Percentiles rank a stretch among this genome's conserved stretches.
Conservation (phyloP, 768 basidiomycete species). For the Mycena pura region DNA sequence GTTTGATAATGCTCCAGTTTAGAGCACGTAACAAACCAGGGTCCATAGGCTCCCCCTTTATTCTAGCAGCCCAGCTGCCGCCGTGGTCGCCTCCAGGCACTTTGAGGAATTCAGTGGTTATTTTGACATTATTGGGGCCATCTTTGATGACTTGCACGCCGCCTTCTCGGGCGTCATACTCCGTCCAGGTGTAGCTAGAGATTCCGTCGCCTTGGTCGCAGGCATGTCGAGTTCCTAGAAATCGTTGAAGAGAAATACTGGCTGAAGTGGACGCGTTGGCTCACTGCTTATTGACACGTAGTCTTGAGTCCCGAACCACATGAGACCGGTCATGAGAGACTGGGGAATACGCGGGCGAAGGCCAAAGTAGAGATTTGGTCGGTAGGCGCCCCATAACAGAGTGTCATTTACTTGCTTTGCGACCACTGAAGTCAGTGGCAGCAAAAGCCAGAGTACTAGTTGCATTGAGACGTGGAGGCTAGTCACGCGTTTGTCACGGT, state of each 20-base stretch:
- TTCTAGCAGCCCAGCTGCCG: slow-evolving; percentile 88
- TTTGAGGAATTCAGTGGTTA: slow-evolving; percentile 88
- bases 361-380: slow-evolving; percentile 96
- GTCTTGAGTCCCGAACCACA: slow-evolving; percentile 93
- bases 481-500: no score
- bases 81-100: slow-evolving; percentile 82
- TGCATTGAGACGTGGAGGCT: slow-evolving; percentile 44
- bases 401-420: slow-evolving; percentile 55
- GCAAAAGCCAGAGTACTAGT: slow-evolving; percentile 51
- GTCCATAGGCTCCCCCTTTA: slow-evolving; percentile 82
- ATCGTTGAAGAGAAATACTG: slow-evolving; percentile 12
- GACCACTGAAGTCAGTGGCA: slow-evolving; percentile 49
- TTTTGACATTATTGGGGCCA: slow-evolving; percentile 79
- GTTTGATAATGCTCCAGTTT: background rate
- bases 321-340: slow-evolving; percentile 90
- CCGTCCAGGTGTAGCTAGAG: slow-evolving; percentile 84
- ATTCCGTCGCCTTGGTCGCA: slow-evolving; percentile 90
- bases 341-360: slow-evolving; percentile 84
- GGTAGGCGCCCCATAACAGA: slow-evolving; percentile 84
- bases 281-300: slow-evolving; percentile 72
- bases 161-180: slow-evolving; percentile 85
- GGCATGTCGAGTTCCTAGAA: slow-evolving; percentile 77
- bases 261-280: slow-evolving; percentile 34
- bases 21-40: slow-evolving; percentile 51
- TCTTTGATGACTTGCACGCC: slow-evolving; percentile 88